Base-by-base conservation (phyloP, 352 stramenopile genomes). In the Pythium guiyangense region DNA sequence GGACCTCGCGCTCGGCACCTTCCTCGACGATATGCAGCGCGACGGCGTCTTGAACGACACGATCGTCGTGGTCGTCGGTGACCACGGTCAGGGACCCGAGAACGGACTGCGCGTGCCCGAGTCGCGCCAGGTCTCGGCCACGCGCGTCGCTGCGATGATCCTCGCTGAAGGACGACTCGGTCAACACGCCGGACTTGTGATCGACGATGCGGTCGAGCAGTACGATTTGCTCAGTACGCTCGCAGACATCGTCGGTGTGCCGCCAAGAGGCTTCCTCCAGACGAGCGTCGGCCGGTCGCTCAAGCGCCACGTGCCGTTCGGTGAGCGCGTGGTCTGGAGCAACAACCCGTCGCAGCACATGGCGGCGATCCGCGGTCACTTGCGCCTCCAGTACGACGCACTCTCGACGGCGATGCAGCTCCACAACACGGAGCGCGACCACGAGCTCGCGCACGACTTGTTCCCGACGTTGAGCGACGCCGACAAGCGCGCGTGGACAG, bases 261-360 rank as follows among this genome's bases (percentile, higher is more conserved):
- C n/a, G n/a, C n/a, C n/a, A n/a, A n/a, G n/a, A n/a, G n/a, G n/a
- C n/a, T n/a, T n/a, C n/a, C n/a, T n/a, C n/a, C n/a, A n/a, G n/a
- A n/a, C n/a, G n/a, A n/a, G n/a, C n/a, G n/a, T n/a, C n/a, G n/a
- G n/a, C n/a, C n/a, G n/a, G n/a, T n/a, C n/a, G n/a, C n/a, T n/a
- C n/a, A n/a, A n/a, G n/a, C n/a, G n/a, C n/a, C n/a, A n/a, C n/a
- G n/a, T n/a, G n/a, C 44, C 58, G 3, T 79, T 71, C 51, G 68
- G 69, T 2, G 54, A 70, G 49, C 64, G 67, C 18, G 50, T 68
- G 15, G 73, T 84, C 27, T 83, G 63, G 64, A 83, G 65, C 50
- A 87, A 84, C 70, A 87, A 87, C 35, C 73, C 77, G 8, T 59
- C 65, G 20, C 64, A 59, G 12, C 74, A 82, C 48, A 67, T 79